Conservation (phyloP, 768 basidiomycete species). For the Butyriboletus loyo region DNA sequence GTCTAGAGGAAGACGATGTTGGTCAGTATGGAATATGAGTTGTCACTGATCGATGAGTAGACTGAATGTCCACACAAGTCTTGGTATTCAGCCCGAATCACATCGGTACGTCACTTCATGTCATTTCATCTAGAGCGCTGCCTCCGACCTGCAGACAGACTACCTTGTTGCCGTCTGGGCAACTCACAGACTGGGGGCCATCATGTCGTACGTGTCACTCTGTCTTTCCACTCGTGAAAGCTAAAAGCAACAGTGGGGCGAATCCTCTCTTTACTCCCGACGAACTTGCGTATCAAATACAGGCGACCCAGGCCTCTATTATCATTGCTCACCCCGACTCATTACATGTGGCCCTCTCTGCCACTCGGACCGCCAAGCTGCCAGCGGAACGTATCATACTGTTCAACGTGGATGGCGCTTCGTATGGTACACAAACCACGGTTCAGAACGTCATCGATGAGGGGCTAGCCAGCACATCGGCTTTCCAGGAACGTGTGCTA, state of each 20-base stretch:
- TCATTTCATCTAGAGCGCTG: neutral
- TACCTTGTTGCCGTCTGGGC: constrained; percentile 57
- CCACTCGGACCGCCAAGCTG: constrained; percentile 41
- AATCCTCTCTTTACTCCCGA: constrained; percentile 59
- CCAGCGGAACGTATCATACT: constrained; percentile 44
- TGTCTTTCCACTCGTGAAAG: neutral
- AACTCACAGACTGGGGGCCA: constrained; percentile 51
- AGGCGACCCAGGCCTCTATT: constrained; percentile 43
- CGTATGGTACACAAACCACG: constrained; percentile 25
- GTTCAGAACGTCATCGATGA: constrained; percentile 47
- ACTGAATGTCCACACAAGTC: constrained; percentile 37
- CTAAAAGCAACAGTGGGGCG: constrained; percentile 44
- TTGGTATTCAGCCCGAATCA: constrained; percentile 67
- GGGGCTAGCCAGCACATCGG: constrained; percentile 39
- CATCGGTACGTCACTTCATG: constrained; percentile 41
- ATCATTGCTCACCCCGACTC: constrained; percentile 48
- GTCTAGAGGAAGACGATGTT: constrained; percentile 37
- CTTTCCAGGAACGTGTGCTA: constrained; percentile 51
- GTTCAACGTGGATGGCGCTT: constrained; percentile 29
- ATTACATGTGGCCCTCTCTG: constrained; percentile 42
- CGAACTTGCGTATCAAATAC: constrained; percentile 58
- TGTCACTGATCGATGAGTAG: neutral
- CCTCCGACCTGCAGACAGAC: constrained; percentile 33
- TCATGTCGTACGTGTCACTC: constrained; percentile 48
- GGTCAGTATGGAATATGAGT: constrained; percentile 25